Base-by-base conservation (phyloP, 1,139 yeast species). In the Debaryomyces fabryi region DNA sequence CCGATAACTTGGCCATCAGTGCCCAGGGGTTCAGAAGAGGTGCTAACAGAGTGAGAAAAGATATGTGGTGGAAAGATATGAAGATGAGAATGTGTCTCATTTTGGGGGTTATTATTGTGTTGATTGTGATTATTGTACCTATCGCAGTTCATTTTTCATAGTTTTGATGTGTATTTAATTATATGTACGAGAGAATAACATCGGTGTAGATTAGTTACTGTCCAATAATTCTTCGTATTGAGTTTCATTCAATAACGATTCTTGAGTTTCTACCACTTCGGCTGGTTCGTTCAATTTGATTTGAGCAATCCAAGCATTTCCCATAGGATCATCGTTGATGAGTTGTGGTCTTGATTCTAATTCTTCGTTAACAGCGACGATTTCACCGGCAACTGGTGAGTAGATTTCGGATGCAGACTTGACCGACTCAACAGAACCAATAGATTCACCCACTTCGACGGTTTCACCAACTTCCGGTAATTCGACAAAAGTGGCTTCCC, bases 41-140 rank as follows among this genome's bases (percentile, higher is more conserved):
- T 38, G 99, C 99, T 50, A 93, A 92, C 72, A 84, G 96, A 61
- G 98, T 93, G 44, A 88, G 99, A 74, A 95, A 92, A 71, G 96
- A 91, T 67, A 93, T 93, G 98, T 93, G 99, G 99, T 88, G 96
- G 90, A 93, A 95, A 71, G 97, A 93, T 68, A 81, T 95, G 82
- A 93, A 93, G 76, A 88, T 93, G 96, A 86, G 96, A 69, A 76
- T 92, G 78, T 93, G 99, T 69, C 78, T 93, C 52, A 87, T 90
- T 52, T 79, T 88, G 39, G 96, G 88, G 39, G 78, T 87, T 33
- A 80, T 95, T 53, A 86, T 93, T 62, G 76, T 92, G 47, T 77
- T 95, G 61, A 81, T 92, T 54, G 96, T 93, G 46, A 91, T 93
- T 59, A 87, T 92, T 60, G 97, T 93, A 44, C 98, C 98, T 35